Evolutionary conservation across 805 yeast species (phyloP).

Genomic region (Priceomyces medius): DNA sequence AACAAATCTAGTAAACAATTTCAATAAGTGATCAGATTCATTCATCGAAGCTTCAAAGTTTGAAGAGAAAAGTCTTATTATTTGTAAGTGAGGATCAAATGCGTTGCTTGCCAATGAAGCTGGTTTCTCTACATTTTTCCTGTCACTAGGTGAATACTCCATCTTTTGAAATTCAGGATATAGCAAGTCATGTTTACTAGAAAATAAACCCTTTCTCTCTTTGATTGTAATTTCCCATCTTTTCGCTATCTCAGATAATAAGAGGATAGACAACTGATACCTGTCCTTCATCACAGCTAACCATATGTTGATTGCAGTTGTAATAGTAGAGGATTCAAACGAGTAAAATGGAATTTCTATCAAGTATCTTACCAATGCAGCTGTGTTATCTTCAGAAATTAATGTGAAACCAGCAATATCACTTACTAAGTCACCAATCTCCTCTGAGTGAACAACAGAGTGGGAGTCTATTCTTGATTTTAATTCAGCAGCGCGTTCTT

Average conservation of each 20-base stretch:
- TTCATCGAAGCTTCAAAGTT: slow-evolving; percentile 77
- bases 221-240: slow-evolving; percentile 69
- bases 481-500: slow-evolving; percentile 22
- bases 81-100: slow-evolving; percentile 65
- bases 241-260: slow-evolving; percentile 66
- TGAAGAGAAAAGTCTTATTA: slow-evolving; percentile 68
- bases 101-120: slow-evolving; percentile 49
- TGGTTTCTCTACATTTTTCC: slow-evolving; percentile 50
- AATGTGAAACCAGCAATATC: slow-evolving; percentile 39
- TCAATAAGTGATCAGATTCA: slow-evolving; percentile 67
- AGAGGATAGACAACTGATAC: slow-evolving; percentile 53
- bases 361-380: slow-evolving; percentile 49
- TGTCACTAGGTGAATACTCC: slow-evolving; percentile 89
- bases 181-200: slow-evolving; percentile 50
- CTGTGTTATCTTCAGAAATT: slow-evolving; percentile 37
- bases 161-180: slow-evolving; percentile 67
- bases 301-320: slow-evolving; percentile 76
- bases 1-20: slow-evolving; percentile 62
- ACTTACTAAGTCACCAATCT: slow-evolving; percentile 45
- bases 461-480: slow-evolving; percentile 10
- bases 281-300: slow-evolving; percentile 69
- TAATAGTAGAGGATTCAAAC: slow-evolving; percentile 60
- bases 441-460: slow-evolving; percentile 16
- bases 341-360: slow-evolving; percentile 69
- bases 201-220: slow-evolving; percentile 62